Evolutionary conservation across 768 basidiomycete genomes (phyloP).

Genomic region (Russula sp.): DNA sequence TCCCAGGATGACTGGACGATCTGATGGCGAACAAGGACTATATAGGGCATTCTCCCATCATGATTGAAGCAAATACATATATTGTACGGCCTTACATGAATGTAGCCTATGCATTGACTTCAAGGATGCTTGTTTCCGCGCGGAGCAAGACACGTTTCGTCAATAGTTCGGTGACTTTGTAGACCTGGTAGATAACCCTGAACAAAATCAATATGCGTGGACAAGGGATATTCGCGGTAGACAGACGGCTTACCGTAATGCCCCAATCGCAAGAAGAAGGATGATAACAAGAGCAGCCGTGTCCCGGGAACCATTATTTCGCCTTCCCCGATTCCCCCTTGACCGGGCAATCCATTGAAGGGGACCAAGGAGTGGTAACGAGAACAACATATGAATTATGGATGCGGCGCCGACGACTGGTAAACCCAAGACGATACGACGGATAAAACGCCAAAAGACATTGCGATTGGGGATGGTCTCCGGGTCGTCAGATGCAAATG

Average conservation of each 20-base stretch:
- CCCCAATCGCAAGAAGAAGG: conserved; percentile 57
- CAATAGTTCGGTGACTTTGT: conserved; percentile 55
- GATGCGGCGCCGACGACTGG: conserved; percentile 77
- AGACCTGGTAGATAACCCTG: conserved; percentile 72
- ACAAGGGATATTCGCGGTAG: background rate
- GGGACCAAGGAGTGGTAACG: conserved; percentile 61
- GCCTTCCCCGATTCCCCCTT: conserved; percentile 54
- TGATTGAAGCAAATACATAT: conserved; percentile 7
- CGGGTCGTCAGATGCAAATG: conserved; percentile 4
- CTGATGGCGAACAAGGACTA: conserved; percentile 10
- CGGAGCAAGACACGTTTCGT: conserved; percentile 61
- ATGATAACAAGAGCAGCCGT: conserved; percentile 64
- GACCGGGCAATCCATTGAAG: conserved; percentile 69
- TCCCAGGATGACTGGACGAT: conserved; percentile 8
- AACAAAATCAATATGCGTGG: conserved; percentile 20
- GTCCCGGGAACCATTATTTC: conserved; percentile 50
- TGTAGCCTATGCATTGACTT: conserved; percentile 50
- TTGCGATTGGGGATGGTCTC: conserved; percentile 36
- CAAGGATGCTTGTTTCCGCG: conserved; percentile 78
- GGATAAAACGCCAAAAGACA: conserved; percentile 54
- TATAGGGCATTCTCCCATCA: conserved; percentile 12
- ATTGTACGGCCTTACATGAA: conserved; percentile 27
- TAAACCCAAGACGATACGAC: conserved; percentile 72
- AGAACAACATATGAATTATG: conserved; percentile 66
- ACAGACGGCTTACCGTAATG: conserved; percentile 49